Percentiles rank a stretch among this genome's conserved stretches.
Evolutionary conservation across 768 basidiomycete species (phyloP).

Genomic region (Favolaschia claudopus): DNA sequence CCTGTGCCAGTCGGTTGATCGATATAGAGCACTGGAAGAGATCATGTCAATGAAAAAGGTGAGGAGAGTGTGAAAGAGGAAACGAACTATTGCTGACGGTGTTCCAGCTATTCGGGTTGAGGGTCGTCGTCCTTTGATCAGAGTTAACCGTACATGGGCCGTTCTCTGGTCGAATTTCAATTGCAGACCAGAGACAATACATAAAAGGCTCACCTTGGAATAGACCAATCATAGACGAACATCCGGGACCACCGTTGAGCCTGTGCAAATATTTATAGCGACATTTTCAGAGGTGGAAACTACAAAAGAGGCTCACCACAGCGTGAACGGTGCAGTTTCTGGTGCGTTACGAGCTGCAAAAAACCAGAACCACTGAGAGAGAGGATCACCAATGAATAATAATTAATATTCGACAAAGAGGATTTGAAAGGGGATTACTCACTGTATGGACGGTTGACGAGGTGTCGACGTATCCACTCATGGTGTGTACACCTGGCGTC

Average conservation of each 20-base stretch:
- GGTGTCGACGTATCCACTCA: constrained; percentile 58
- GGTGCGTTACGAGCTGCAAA: constrained; percentile 68
- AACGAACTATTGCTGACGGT: constrained; percentile 67
- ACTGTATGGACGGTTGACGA: constrained; percentile 59
- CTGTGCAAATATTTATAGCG: neutral
- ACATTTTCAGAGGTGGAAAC: neutral
- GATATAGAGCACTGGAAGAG: constrained; percentile 65
- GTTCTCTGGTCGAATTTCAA: constrained; percentile 52
- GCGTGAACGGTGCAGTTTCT: constrained; percentile 68
- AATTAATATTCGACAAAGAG: neutral
- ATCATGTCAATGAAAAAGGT: neutral
- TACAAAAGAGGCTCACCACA: constrained; percentile 52
- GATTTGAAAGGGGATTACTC: neutral
- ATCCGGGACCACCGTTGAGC: constrained; percentile 61
- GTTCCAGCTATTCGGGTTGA: constrained; percentile 78
- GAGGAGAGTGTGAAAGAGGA: neutral
- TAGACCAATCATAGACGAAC: constrained; percentile 64
- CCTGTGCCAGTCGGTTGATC: constrained; percentile 66
- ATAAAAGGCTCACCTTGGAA: constrained; percentile 3
- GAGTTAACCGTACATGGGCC: constrained; percentile 68
- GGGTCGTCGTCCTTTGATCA: constrained; percentile 55
- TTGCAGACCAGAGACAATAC: constrained; percentile 41
- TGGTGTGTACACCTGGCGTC: constrained; percentile 53
- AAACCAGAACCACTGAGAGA: constrained; percentile 74
- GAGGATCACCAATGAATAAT: neutral